These are phyloP conservation scores for Perkinsus olseni DNA, from an alignment of 169 alveolate species.

Conservation along the genomic window DNA sequence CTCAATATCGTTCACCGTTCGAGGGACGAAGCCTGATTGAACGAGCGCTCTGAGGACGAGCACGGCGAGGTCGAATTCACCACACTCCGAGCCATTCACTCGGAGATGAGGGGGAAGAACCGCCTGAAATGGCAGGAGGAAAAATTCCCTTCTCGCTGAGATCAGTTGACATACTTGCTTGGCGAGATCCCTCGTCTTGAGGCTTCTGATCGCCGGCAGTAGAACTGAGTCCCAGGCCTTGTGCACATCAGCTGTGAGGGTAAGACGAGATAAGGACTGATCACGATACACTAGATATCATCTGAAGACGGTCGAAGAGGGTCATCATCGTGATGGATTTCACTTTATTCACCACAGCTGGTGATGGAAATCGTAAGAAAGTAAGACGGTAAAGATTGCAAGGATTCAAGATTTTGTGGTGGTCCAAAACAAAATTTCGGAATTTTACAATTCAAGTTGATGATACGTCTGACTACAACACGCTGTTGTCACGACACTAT, in stretches of 20 bases:
- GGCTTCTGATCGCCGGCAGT: not conserved
- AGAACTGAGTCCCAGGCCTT: not conserved
- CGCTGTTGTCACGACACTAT: too few relatives aligned
- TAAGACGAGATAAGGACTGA: not conserved
- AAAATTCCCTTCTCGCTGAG: not conserved
- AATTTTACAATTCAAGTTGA: too few relatives aligned
- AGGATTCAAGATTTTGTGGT: too few relatives aligned
- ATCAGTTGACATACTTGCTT: not conserved
- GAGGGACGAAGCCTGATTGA: not conserved
- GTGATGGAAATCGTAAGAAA: too few relatives aligned
- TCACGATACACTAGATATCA: not conserved
- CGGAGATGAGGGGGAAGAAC: not conserved
- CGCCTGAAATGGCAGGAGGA: not conserved
- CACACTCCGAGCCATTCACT: not conserved
- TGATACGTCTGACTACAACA: too few relatives aligned
- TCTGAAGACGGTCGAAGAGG: not conserved
- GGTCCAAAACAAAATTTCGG: too few relatives aligned
- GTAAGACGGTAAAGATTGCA: too few relatives aligned
- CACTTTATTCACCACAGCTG: too few relatives aligned
- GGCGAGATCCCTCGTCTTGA: not conserved
- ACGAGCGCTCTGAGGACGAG: not conserved
- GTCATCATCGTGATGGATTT: too few relatives aligned
- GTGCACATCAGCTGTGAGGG: not conserved
- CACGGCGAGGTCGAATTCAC: not conserved
- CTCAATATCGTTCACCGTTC: not conserved